Evolutionary conservation across 768 basidiomycete genomes (phyloP).

Genomic region (Russula emetica): DNA sequence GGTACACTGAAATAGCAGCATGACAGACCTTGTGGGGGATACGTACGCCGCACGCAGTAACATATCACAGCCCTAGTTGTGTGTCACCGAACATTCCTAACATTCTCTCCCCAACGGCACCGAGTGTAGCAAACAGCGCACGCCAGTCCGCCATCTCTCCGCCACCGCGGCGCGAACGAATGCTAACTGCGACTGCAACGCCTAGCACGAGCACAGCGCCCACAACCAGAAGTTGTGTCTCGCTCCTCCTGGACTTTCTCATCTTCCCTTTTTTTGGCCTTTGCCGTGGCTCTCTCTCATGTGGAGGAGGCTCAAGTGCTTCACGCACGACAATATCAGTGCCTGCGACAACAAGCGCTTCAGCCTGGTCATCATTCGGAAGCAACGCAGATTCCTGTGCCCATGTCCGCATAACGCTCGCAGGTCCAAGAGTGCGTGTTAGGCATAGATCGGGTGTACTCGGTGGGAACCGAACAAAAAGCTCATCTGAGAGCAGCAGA

Average conservation of each 20-base stretch:
- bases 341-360: conserved; percentile 52
- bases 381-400: conserved; percentile 43
- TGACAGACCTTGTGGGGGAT: background rate
- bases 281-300: conserved; percentile 21
- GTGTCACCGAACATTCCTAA: conserved; percentile 10
- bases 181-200: conserved; percentile 58
- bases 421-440: conserved; percentile 66
- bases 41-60: background rate
- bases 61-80: conserved; percentile 8
- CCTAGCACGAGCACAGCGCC: conserved; percentile 68
- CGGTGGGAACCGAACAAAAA: conserved; percentile 58
- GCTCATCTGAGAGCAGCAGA: conserved; percentile 53
- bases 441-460: conserved; percentile 51
- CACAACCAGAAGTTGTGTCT: conserved; percentile 44
- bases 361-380: conserved; percentile 53
- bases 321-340: conserved; percentile 56
- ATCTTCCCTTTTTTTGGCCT: conserved; percentile 25
- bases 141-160: background rate
- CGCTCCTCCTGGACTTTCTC: conserved; percentile 11
- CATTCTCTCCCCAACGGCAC: conserved; percentile 20
- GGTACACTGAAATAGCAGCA: background rate
- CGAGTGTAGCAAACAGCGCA: conserved; percentile 10
- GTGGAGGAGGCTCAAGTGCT: conserved; percentile 33
- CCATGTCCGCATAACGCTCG: conserved; percentile 76
- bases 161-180: conserved; percentile 17